Conservation (phyloP, 1,284 basidiomycete genomes). For the Thecaphora thlaspeos region DNA sequence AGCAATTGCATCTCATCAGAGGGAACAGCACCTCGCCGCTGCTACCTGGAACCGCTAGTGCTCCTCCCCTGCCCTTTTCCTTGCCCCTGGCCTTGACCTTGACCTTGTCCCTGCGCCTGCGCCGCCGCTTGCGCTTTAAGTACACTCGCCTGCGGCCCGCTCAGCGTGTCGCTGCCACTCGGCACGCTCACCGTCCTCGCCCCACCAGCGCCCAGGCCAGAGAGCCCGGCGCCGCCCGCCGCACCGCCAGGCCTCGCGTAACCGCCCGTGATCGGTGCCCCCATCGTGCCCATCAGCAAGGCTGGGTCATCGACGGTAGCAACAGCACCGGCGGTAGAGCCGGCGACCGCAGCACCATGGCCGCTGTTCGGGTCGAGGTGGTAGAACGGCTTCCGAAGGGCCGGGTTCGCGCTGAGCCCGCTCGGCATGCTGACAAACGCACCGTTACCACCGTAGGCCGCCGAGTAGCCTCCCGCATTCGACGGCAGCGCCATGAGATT, state of each 20-base stretch:
- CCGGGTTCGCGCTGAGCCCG: slow-evolving; percentile 18
- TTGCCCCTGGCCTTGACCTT: no score
- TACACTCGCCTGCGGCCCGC: slow-evolving; percentile 48
- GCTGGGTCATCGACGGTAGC: no score
- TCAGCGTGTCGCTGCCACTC: slow-evolving; percentile 50
- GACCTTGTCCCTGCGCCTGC: slow-evolving; percentile 1
- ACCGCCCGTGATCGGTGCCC: not conserved
- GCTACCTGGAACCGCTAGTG: no score
- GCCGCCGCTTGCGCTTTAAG: slow-evolving; percentile 28
- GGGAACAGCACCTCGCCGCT: no score
- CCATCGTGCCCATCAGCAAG: not conserved
- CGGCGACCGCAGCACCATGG: no score
- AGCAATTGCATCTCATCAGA: no score
- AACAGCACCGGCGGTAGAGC: no score
- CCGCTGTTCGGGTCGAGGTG: no score
- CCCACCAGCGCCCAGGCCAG: slow-evolving; percentile 51
- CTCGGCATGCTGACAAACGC: slow-evolving; percentile 9
- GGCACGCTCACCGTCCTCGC: slow-evolving; percentile 43
- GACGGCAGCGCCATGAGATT: no score
- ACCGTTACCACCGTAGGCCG: no score
- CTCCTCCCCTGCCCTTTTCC: no score
- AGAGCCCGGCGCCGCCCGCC: slow-evolving; percentile 29
- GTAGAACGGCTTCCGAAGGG: slow-evolving; percentile 6
- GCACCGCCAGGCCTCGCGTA: not conserved
- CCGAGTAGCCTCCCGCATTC: no score